Evolutionary conservation across 2,329 filamentous ascomycete species (phyloP), one percentile per base, ranked within the genome.

Genomic region (Paraphoma sp.): DNA sequence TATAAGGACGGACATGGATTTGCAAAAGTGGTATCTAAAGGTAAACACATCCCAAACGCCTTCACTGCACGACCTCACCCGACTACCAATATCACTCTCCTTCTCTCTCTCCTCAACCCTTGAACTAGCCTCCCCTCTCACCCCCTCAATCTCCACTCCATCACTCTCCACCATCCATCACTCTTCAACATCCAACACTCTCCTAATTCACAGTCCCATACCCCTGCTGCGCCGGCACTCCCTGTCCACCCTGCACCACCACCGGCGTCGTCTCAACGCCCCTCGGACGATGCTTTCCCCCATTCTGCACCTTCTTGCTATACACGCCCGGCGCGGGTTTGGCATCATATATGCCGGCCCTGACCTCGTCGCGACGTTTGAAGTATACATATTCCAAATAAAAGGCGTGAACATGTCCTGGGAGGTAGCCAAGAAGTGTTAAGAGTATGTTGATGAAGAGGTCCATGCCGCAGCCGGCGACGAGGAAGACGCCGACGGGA

Each of bases 361-460:
- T 78, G 2, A 83, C 82, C 72, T 88, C 84, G 65, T 91, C 87
- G 51, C 83, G 84, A 40, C 89, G 89, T 68, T 91, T 86, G 76
- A 89, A 94, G 80, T 93, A 96, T 60, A 96, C 82, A 74, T 93
- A 96, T 77, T 93, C 87, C 59, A 92, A 65, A 74, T 93, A 95
- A 76, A 93, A 93, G 43, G 90, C 90, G 73, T 93, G 78, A 51
- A 94, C 85, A 64, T 92, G 88, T 7, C 91, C 92, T 0, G 91
- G 91, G 48, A 95, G 77, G 74, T 89, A 91, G n/a, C 79, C 81
- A 1, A 83, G 75, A 16, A 80, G 45, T 1, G 80, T 82, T 11
- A 82, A 73, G n/a, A 71, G 66, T 48, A 82, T 76, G 70, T 82
- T 82, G 69, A 83, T 81, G 44, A 81, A 67, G 1, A 83, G 64